A percentile compares a stretch with the other conserved stretches of the same genome.
Evolutionary conservation across 83 land plant genomes (phyloP).

Genomic region (Picea abies): DNA sequence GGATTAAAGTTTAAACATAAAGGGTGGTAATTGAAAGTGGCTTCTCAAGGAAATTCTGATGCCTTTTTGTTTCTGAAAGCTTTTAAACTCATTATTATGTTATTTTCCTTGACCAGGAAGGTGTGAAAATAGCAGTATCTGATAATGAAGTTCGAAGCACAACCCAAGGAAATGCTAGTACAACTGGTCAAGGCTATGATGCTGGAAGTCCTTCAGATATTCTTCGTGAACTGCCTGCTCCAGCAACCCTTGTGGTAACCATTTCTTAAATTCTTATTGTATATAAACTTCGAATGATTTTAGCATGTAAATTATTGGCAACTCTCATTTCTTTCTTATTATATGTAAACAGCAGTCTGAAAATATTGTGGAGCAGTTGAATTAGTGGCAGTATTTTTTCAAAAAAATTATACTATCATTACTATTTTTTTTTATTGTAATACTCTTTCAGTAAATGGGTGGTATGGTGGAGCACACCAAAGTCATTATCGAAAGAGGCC

Average conservation of each 20-base stretch:
- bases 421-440: no score
- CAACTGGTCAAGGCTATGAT: slow-evolving; percentile 35
- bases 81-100: not conserved
- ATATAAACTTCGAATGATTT: not conserved
- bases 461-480: no score
- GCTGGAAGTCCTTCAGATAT: slow-evolving; percentile 40
- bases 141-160: slow-evolving; percentile 45
- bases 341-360: no score
- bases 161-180: slow-evolving; percentile 28
- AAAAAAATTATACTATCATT: no score
- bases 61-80: not conserved
- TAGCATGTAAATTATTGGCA: not conserved
- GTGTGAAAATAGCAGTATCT: slow-evolving; percentile 51
- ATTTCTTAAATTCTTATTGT: not conserved
- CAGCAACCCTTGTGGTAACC: slow-evolving; percentile 58
- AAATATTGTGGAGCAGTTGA: no score
- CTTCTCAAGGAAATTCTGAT: not conserved
- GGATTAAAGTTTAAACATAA: not conserved
- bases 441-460: no score
- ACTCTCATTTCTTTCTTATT: not conserved
- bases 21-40: not conserved
- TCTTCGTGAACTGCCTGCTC: slow-evolving; percentile 52
- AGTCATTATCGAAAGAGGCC: no score
- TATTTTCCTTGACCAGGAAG: slow-evolving; percentile 39
- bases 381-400: no score